These are phyloP conservation scores for Aspergillus asperescens DNA, from an alignment of 495 filamentous ascomycete genomes.

Conservation along the genomic window DNA sequence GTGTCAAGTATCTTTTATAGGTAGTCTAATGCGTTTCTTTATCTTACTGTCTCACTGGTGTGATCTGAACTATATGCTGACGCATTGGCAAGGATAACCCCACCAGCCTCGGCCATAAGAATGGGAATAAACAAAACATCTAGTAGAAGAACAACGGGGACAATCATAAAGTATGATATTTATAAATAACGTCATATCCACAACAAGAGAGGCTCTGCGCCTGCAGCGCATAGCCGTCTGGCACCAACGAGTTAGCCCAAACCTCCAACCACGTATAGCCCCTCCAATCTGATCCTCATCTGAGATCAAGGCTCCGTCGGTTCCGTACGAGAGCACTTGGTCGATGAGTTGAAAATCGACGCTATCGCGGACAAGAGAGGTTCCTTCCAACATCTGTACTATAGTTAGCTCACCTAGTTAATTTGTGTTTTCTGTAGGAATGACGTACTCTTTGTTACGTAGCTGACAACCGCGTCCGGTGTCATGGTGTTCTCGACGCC, in stretches of 20 bases:
- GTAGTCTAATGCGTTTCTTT: too few relatives aligned
- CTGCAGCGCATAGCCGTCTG: neutral
- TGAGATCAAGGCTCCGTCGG: slow-evolving; percentile 13
- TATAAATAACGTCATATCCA: too few relatives aligned
- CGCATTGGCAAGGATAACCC: too few relatives aligned
- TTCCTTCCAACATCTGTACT: slow-evolving; percentile 13
- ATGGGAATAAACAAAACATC: too few relatives aligned
- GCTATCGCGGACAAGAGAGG: slow-evolving; percentile 14
- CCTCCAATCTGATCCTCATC: slow-evolving; percentile 16
- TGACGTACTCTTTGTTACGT: slow-evolving; percentile 14
- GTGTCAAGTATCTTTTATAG: neutral
- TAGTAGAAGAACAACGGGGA: too few relatives aligned
- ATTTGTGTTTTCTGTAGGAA: neutral
- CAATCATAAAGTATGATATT: too few relatives aligned
- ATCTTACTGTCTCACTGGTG: too few relatives aligned
- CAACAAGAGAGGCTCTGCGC: too few relatives aligned
- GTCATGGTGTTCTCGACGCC: slow-evolving; percentile 8
- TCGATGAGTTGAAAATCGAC: slow-evolving; percentile 15
- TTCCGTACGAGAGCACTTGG: slow-evolving; percentile 13
- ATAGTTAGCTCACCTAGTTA: too few relatives aligned
- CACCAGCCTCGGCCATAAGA: too few relatives aligned
- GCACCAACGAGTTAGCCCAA: slow-evolving; percentile 21
- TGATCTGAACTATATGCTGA: too few relatives aligned
- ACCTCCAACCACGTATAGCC: slow-evolving; percentile 19
- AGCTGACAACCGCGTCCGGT: slow-evolving; percentile 11